Evolutionary conservation across 2,329 filamentous ascomycete species (phyloP), one percentile per base, ranked within the genome.

Genomic region (Monilinia fructicola): DNA sequence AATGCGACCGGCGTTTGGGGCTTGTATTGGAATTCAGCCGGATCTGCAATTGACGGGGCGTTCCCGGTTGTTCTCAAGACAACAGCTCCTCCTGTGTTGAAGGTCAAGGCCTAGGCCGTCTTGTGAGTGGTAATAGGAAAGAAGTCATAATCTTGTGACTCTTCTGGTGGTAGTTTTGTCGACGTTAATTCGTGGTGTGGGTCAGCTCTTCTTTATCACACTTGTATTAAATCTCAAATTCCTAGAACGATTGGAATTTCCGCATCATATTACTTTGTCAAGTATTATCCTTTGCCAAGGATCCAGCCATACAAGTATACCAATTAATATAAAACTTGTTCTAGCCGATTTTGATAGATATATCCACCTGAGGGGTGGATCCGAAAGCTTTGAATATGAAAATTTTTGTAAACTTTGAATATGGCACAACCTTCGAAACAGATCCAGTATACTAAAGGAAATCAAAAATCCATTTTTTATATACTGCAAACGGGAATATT

Each of bases 21-120:
- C 28, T 46, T 64, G 60, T 54, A 54, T 21, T 54, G 35, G 35
- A 42, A 54, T 12, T 26, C 23, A 23, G 23, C 44, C 31, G 50
- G n/a, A 28, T 4, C 50, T 64, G 26, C 35, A 7, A 12, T 40
- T 26, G 48, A 31, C 14, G 50, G 23, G 1, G 38, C 35, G 10
- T 21, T 63, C 26, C 48, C 48, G 2, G 48, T 54, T 54, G 16
- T 44, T 2, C 31, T 54, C 16, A 63, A 54, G 44, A 21, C 38
- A 28, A n/a, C 18, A 23, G 2, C 50, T 18, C n/a, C 60, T 21
- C 44, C 50, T 35, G 18, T 26, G 12, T 5, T 26, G 4, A 16
- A 16, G 11, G 4, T 26, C 6, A 16, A 16, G 11, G 4, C 5
- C 23, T 28, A 16, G 23, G 48, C 48, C 14, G 5, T 26, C 4